Percentiles rank a stretch among this genome's conserved stretches.
phyloP scores from a whole-genome alignment of 768 basidiomycete genomes.

The Lactarius vividus region DNA sequence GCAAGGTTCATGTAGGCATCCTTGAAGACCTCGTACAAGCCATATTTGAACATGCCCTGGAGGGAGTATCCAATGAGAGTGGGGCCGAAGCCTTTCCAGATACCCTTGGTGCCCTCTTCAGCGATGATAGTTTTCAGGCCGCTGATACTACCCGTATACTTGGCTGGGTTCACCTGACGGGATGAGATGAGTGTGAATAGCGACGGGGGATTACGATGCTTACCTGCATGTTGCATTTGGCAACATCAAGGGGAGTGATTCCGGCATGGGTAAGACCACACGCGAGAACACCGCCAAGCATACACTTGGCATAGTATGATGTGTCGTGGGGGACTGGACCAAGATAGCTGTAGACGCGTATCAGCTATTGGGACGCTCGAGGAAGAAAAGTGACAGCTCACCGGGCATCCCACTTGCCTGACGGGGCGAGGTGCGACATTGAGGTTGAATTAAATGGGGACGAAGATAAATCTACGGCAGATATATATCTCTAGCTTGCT shows the following conservation, averaged over 20 bases:
- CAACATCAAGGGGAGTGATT: constrained; percentile 84
- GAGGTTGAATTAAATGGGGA: constrained; percentile 33
- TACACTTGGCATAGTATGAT: constrained; percentile 79
- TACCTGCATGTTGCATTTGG: constrained; percentile 92
- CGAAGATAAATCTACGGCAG: constrained; percentile 36
- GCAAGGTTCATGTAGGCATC: constrained; percentile 87
- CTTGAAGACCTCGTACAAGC: constrained; percentile 97
- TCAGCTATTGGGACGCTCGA: not conserved
- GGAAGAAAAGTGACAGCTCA: constrained; percentile 32
- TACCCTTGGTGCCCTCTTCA: constrained; percentile 80
- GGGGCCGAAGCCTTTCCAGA: constrained; percentile 94
- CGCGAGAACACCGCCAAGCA: constrained; percentile 84
- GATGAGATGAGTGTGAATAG: constrained; percentile 1
- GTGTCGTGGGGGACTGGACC: constrained; percentile 76
- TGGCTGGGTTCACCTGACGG: constrained; percentile 65
- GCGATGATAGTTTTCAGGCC: constrained; percentile 63
- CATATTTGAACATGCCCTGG: constrained; percentile 98
- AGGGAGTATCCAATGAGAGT: constrained; percentile 92
- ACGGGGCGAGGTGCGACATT: constrained; percentile 51
- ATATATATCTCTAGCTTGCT: constrained; percentile 32
- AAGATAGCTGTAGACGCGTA: constrained; percentile 43
- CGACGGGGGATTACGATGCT: constrained; percentile 24
- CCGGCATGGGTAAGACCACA: constrained; percentile 88
- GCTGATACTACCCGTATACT: constrained; percentile 66
- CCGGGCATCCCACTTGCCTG: constrained; percentile 77